Evolutionary conservation across 805 yeast genomes (phyloP), one percentile per base, ranked within the genome.

Genomic region (Maudiozyma turicensis): DNA sequence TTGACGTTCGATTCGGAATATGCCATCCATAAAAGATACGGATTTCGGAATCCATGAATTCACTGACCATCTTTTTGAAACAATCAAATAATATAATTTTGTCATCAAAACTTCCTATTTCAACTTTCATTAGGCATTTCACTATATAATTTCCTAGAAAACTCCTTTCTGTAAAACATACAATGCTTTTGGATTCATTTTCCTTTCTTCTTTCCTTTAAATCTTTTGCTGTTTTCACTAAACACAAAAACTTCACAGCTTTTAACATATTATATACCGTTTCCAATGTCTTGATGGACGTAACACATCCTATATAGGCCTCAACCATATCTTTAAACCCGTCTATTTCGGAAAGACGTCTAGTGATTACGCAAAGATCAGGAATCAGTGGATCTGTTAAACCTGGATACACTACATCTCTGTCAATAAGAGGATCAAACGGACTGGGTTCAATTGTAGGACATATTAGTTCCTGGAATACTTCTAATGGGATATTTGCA

Each of bases 381-480:
- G 65, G 65, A 5, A 56, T 33, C 1, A 59, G 10, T 14, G 65
- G 65, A 20, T 53, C 50, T n/a, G 45, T 40, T 8, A 52, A 40
- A 26, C 44, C 42, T 31, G 45, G 34, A 37, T 44, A 40, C 7
- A 20, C 14, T 3, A 39, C 10, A 20, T 54, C 49, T 11, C 46
- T 48, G 34, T 57, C 53, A 11, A 58, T 35, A 7, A 57, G 44
- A 8, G 60, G 61, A 44, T 58, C 54, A 32, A 50, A 50, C 28
- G 49, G 54, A 14, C 35, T n/a, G 14, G 54, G 40, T 8, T 55
- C 52, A 8, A 58, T 39, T 3, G 62, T 58, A 8, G 63, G 55
- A 11, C 57, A 42, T 9, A 60, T 56, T 34, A 61, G 47, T 5
- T 38, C 43, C 9, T 58, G 43, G 37, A 61, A 54, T 13, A 54